Evolutionary conservation across 306 rosid genomes (phyloP).

Genomic region (Sophora flavescens): DNA sequence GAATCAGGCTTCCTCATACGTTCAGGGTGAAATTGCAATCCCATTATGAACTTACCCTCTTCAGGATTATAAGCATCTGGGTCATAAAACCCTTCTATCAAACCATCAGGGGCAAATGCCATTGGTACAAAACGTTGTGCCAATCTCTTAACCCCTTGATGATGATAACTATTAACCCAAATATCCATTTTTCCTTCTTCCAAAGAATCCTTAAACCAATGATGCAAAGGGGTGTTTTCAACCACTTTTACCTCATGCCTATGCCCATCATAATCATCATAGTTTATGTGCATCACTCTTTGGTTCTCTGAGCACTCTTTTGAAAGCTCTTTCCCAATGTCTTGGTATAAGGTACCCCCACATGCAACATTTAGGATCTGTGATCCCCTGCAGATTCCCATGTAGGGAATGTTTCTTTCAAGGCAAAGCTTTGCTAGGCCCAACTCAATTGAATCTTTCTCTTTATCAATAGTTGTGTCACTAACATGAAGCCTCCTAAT

Average conservation of each 20-base stretch:
- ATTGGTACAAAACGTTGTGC: slow-evolving; percentile 89
- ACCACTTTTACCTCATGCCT: slow-evolving; percentile 77
- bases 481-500: slow-evolving; percentile 79
- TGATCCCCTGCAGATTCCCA: slow-evolving; percentile 94
- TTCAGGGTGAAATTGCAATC: slow-evolving; percentile 94
- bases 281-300: slow-evolving; percentile 70
- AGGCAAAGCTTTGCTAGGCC: slow-evolving; percentile 86
- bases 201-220: slow-evolving; percentile 81
- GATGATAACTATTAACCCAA: slow-evolving; percentile 90
- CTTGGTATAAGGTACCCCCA: slow-evolving; percentile 86
- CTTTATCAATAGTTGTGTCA: slow-evolving; percentile 83
- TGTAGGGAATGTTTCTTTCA: slow-evolving; percentile 88
- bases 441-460: slow-evolving; percentile 87
- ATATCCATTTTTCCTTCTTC: slow-evolving; percentile 67
- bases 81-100: slow-evolving; percentile 90
- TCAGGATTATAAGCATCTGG: slow-evolving; percentile 89
- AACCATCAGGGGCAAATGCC: slow-evolving; percentile 86
- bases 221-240: slow-evolving; percentile 77
- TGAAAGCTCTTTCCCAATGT: slow-evolving; percentile 73
- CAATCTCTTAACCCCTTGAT: slow-evolving; percentile 88
- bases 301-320: slow-evolving; percentile 48
- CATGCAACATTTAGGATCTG: slow-evolving; percentile 92
- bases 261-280: slow-evolving; percentile 90
- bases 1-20: slow-evolving; percentile 81
- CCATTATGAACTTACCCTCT: slow-evolving; percentile 95